These are phyloP conservation scores for Fistulinella cinereoalba DNA, from an alignment of 1,284 basidiomycete species.

Conservation along the genomic window DNA sequence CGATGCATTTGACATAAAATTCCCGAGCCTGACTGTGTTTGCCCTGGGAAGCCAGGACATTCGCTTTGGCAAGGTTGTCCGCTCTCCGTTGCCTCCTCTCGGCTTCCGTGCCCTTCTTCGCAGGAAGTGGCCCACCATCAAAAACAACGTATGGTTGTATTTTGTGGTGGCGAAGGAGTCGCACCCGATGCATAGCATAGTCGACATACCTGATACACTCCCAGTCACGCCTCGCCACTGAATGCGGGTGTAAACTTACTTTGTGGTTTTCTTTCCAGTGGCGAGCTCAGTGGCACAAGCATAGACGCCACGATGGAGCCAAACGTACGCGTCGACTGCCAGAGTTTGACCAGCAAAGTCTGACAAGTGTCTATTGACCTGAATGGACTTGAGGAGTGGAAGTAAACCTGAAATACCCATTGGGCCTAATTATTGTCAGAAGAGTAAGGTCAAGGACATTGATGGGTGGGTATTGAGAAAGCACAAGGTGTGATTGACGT, in stretches of 20 bases:
- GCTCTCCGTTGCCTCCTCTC: slow-evolving; percentile 73
- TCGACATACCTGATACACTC: slow-evolving; percentile 76
- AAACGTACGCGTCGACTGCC: slow-evolving; percentile 90
- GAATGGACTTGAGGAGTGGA: slow-evolving; percentile 89
- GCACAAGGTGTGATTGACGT: neutral
- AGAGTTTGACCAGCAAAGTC: slow-evolving; percentile 81
- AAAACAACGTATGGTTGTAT: slow-evolving; percentile 94
- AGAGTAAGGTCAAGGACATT: neutral
- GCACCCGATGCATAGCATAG: slow-evolving; percentile 91
- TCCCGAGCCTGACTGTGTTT: slow-evolving; percentile 82
- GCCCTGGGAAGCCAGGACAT: slow-evolving; percentile 73
- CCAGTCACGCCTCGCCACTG: slow-evolving; percentile 3
- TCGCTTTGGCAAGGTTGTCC: slow-evolving; percentile 68
- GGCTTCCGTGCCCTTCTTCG: slow-evolving; percentile 88
- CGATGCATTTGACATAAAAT: slow-evolving; percentile 86
- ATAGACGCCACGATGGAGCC: slow-evolving; percentile 95
- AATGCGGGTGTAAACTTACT: slow-evolving; percentile 48
- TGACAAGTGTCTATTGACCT: slow-evolving; percentile 72
- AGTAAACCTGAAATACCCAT: slow-evolving; percentile 97
- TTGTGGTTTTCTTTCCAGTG: slow-evolving; percentile 77
- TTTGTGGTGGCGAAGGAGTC: slow-evolving; percentile 80
- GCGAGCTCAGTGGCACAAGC: slow-evolving; percentile 91
- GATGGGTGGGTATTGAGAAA: neutral
- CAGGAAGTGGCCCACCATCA: slow-evolving; percentile 93
- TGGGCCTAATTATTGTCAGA: neutral